Conservation (phyloP, 2,329 filamentous ascomycete genomes). For the Trichoderma sp. region DNA sequence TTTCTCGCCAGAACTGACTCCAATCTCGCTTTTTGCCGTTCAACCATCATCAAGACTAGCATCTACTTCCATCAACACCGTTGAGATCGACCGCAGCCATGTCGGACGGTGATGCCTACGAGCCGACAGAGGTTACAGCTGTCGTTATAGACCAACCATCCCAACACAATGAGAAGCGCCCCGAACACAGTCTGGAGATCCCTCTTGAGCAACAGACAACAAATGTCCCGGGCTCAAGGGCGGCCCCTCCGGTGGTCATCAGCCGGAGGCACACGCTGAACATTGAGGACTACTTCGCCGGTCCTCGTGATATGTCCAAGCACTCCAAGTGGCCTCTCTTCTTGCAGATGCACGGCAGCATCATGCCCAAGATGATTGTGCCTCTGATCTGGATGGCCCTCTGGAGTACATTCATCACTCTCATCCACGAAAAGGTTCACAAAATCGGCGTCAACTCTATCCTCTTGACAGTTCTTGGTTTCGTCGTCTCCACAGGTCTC, state of each 20-base stretch:
- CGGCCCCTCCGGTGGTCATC: slow-evolving; percentile 34
- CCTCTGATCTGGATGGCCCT: slow-evolving; percentile 64
- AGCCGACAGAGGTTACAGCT: slow-evolving; percentile 12
- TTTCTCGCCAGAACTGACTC: neutral
- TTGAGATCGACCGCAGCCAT: slow-evolving; percentile 11
- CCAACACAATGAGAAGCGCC: neutral
- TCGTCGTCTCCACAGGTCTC: slow-evolving; percentile 77
- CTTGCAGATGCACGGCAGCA: slow-evolving; percentile 74
- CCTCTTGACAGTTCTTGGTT: slow-evolving; percentile 76
- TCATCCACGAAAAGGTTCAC: slow-evolving; percentile 53
- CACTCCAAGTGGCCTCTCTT: slow-evolving; percentile 80
- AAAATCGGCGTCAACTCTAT: slow-evolving; percentile 43
- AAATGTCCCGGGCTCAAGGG: neutral
- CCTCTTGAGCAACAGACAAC: slow-evolving; percentile 12
- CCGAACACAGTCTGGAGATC: slow-evolving; percentile 7
- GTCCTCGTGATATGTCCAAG: slow-evolving; percentile 69
- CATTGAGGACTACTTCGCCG: slow-evolving; percentile 65
- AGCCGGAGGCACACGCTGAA: slow-evolving; percentile 48
- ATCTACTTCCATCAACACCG: neutral
- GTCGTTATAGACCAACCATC: neutral
- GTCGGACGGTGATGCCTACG: slow-evolving; percentile 17
- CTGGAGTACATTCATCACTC: slow-evolving; percentile 70
- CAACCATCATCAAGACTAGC: neutral
- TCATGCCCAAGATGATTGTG: slow-evolving; percentile 73
- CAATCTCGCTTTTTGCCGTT: neutral